These are phyloP conservation scores for Chlamydomonas eustigma DNA, from an alignment of 139 green algal genomes.

Conservation along the genomic window DNA sequence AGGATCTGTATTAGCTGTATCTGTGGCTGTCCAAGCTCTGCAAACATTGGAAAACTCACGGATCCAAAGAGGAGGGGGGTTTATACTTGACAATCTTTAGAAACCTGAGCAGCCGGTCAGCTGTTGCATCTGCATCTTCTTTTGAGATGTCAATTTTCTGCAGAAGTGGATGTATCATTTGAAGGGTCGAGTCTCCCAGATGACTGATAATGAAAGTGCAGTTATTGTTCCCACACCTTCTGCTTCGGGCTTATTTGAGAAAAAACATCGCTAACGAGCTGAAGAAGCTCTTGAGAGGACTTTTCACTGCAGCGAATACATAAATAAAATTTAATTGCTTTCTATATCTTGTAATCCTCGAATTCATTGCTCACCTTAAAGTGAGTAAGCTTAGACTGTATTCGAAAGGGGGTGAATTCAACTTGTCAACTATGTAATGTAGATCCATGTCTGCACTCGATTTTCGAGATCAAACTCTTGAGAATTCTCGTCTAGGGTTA, in stretches of 20 bases:
- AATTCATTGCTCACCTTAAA: conserved; percentile 39
- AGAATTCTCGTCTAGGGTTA: no score
- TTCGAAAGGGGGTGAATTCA: conserved; percentile 45
- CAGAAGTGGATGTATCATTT: background rate
- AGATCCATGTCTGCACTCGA: conserved; percentile 25
- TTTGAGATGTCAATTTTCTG: conserved; percentile 42
- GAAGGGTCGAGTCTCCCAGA: background rate
- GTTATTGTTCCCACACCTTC: conserved; percentile 27
- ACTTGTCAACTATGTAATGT: conserved; percentile 55
- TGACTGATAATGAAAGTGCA: background rate
- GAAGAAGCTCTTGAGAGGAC: conserved; percentile 37
- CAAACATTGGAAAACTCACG: conserved; percentile 51
- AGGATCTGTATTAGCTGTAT: no score
- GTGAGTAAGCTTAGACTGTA: conserved; percentile 40
- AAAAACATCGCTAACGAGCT: conserved; percentile 53
- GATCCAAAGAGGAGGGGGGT: conserved; percentile 31
- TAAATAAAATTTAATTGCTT: background rate
- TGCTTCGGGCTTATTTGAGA: conserved; percentile 48
- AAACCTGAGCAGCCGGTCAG: conserved; percentile 41
- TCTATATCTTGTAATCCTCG: background rate
- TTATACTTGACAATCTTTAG: conserved; percentile 62
- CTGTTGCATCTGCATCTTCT: conserved; percentile 41
- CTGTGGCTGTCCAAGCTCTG: no score
- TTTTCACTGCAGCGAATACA: conserved; percentile 44
- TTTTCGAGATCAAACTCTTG: no score